Conservation (phyloP, 2,329 filamentous ascomycete species). For the Ascochyta fabae region DNA sequence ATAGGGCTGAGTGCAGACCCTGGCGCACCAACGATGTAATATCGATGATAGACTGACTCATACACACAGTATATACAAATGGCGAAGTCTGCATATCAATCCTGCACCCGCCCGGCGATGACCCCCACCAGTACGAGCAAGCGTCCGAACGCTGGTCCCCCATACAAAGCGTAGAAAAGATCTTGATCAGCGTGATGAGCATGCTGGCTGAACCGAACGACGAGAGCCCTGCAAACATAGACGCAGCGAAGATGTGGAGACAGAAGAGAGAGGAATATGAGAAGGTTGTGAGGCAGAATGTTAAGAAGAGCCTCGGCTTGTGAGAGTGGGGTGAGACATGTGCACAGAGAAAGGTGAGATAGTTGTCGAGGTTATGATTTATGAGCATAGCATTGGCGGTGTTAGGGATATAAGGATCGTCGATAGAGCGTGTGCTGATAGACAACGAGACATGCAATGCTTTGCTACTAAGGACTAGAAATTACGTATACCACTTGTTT, state of each 20-base stretch:
- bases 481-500: neutral
- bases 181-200: conserved; percentile 88
- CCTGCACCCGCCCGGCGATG: conserved; percentile 91
- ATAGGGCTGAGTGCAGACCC: no score
- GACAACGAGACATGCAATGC: neutral
- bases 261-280: conserved; percentile 82
- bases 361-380: neutral
- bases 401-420: conserved; percentile 1
- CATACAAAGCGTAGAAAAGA: conserved; percentile 94
- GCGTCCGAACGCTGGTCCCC: conserved; percentile 92
- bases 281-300: conserved; percentile 70
- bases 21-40: no score
- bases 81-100: conserved; percentile 97
- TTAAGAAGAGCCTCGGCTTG: conserved; percentile 47
- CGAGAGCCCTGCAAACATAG: conserved; percentile 93
- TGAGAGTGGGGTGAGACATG: conserved; percentile 14
- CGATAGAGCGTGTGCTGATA: no score
- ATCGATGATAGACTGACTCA: neutral
- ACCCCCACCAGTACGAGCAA: conserved; percentile 90
- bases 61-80: conserved; percentile 72
- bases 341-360: no score
- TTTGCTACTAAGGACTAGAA: neutral
- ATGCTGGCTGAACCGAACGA: conserved; percentile 93
- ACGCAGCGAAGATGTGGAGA: conserved; percentile 86
- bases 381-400: conserved; percentile 24